A percentile compares a stretch with the other conserved stretches of the same genome.
Conservation (phyloP, 78 protist species). For the Tieghemostelium lacteum region DNA sequence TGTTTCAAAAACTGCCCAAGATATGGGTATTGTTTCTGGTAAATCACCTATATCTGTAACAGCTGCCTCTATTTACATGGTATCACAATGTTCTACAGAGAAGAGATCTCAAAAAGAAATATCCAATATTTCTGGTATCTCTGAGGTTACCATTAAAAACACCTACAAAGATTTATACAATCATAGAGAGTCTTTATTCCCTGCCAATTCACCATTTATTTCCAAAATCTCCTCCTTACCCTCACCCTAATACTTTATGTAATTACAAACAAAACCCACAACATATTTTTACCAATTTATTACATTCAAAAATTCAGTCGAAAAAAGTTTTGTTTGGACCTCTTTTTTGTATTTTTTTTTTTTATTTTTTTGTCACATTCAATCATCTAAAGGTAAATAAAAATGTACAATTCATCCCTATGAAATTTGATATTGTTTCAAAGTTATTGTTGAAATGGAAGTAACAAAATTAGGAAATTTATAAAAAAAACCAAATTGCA, state of each 20-base stretch:
- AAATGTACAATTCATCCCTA: too few relatives aligned
- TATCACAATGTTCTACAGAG: conserved; percentile 31
- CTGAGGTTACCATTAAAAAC: conserved; percentile 64
- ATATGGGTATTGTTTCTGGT: conserved; percentile 75
- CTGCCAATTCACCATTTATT: conserved; percentile 37
- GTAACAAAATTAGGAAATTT: too few relatives aligned
- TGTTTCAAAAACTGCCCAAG: conserved; percentile 53
- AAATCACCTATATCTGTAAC: conserved; percentile 73
- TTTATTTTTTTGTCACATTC: too few relatives aligned
- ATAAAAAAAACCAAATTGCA: too few relatives aligned
- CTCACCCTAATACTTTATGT: background rate
- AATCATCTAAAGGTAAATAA: too few relatives aligned
- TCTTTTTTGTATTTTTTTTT: too few relatives aligned
- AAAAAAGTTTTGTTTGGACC: too few relatives aligned
- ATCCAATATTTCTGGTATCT: conserved; percentile 54
- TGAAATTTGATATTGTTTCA: too few relatives aligned
- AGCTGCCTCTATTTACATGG: conserved; percentile 65
- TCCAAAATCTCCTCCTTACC: conserved; percentile 15
- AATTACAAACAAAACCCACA: too few relatives aligned
- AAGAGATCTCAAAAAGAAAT: conserved; percentile 71
- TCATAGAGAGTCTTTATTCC: conserved; percentile 31
- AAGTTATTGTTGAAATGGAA: too few relatives aligned
- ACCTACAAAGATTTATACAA: conserved; percentile 56
- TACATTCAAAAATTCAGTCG: too few relatives aligned
- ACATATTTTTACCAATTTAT: too few relatives aligned